phyloP scores from a whole-genome alignment of 1,284 basidiomycete genomes.

The Sporisorium graminicola region DNA sequence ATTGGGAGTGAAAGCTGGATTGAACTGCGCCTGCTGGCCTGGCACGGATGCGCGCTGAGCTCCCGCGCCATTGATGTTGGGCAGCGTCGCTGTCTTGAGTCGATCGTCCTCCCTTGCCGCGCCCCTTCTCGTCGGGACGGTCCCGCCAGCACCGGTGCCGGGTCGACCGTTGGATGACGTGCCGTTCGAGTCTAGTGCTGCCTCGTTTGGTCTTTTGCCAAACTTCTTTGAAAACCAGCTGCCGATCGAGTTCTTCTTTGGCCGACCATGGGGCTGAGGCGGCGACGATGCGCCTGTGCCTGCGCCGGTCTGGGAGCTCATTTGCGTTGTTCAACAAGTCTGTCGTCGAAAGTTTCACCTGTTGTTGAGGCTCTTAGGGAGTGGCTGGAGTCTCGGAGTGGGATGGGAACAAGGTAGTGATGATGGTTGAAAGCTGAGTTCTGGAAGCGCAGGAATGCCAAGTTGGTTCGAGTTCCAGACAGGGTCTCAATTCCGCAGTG shows the following conservation, averaged over 20 bases:
- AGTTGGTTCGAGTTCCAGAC: no score
- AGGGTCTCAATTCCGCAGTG: neutral
- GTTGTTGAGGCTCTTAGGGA: no score
- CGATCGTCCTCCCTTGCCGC: constrained; percentile 17
- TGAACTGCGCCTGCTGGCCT: constrained; percentile 25
- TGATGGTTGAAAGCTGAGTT: neutral
- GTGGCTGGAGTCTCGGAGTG: neutral
- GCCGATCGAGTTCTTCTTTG: constrained; percentile 50
- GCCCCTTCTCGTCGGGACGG: constrained; percentile 14
- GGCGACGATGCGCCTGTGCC: constrained; percentile 20
- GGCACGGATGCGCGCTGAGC: constrained; percentile 8
- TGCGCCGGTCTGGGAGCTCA: constrained; percentile 13
- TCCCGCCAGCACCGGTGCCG: constrained; percentile 5
- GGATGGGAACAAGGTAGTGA: neutral
- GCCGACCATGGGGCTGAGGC: constrained; percentile 17
- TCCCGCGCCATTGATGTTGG: constrained; percentile 14
- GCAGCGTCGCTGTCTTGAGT: constrained; percentile 18
- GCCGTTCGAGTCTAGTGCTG: neutral
- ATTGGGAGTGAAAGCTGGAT: constrained; percentile 25
- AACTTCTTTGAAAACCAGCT: constrained; percentile 61
- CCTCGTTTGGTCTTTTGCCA: constrained; percentile 41
- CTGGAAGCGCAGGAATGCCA: neutral
- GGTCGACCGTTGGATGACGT: neutral
- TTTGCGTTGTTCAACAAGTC: neutral
- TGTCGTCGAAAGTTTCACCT: neutral